Evolutionary conservation across 768 basidiomycete species (phyloP), one percentile per base, ranked within the genome.

Genomic region (Polyporus arcularius): DNA sequence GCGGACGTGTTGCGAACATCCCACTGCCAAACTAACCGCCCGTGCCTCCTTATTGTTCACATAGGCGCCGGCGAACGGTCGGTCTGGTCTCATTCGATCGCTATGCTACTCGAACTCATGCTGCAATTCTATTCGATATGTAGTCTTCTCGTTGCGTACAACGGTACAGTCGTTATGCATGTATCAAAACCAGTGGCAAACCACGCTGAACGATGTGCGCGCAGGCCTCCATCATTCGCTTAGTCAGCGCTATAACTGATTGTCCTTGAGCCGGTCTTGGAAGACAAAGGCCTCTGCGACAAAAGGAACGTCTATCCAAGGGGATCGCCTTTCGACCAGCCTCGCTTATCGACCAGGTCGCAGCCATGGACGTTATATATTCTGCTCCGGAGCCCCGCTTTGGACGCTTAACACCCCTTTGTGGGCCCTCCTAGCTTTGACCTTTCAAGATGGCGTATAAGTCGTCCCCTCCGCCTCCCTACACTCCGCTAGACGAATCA

Each of bases 261-360:
- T 59, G 61, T 55, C 61, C 48, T 64, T 64, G 47, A 57, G 51
- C 63, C 53, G 18, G 57, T 61, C 50, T 49, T n/a, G 50, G 66
- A 67, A 54, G 50, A 67, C 66, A 67, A 67, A 60, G 58, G 57
- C 49, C 42, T 45, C 21, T 32, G 45, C 48, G 55, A 67, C 66
- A 67, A 67, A 67, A 67, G 66, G 66, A 64, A 42, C 38, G 43
- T 58, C 60, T 58, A 60, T 65, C 55, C 58, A 40, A 50, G 60
- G n/a, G 6, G 52, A 45, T 55, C 60, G 57, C 39, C 52, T 46
- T 57, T 62, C 53, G 45, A 39, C 50, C 53, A 53, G 52, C 40
- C 53, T 47, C 50, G 53, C 39, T 47, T 30, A 38, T 52, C 11
- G 31, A 38, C 61, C 48, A 49, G 43, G n/a, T 30, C 43, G 48